Evolutionary conservation across 441 rosid genomes (phyloP).

Genomic region (Geranium incanum): DNA sequence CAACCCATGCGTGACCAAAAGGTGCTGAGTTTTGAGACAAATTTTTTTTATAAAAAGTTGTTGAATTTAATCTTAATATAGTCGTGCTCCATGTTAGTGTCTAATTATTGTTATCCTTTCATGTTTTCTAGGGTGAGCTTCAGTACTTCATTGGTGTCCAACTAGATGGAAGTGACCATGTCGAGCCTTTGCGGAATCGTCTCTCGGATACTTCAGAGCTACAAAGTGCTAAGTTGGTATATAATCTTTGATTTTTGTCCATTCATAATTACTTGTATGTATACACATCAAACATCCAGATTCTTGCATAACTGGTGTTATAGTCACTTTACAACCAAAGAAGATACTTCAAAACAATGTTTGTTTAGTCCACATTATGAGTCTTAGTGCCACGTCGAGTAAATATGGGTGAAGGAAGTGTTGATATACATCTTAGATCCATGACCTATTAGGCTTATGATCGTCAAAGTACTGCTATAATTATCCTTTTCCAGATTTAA

Average conservation of each 20-base stretch:
- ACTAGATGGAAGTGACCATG: slow-evolving; percentile 86
- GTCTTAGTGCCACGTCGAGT: too few species aligned
- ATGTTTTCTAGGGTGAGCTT: slow-evolving; percentile 67
- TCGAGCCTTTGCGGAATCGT: slow-evolving; percentile 66
- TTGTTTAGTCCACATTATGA: not conserved
- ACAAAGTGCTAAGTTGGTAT: slow-evolving; percentile 71
- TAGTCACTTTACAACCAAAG: not conserved
- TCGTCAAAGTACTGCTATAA: not conserved
- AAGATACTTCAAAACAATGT: not conserved
- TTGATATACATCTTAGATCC: not conserved
- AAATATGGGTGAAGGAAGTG: not conserved
- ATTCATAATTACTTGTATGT: not conserved
- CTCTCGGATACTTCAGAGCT: slow-evolving; percentile 58
- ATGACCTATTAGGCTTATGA: not conserved
- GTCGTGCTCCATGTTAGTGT: slow-evolving; percentile 3
- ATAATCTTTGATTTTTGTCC: slow-evolving; percentile 12
- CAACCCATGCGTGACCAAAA: slow-evolving; percentile 99
- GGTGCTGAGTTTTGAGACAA: slow-evolving; percentile 31
- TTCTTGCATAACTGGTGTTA: not conserved
- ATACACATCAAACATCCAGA: not conserved
- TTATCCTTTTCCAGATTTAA: slow-evolving; percentile 3
- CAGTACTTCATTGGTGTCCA: slow-evolving; percentile 98
- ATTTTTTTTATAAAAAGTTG: not conserved
- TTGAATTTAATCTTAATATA: not conserved
- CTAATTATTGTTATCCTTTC: not conserved